phyloP scores from a whole-genome alignment of 2,329 filamentous ascomycete genomes.

The Penicillium verrucosum region DNA sequence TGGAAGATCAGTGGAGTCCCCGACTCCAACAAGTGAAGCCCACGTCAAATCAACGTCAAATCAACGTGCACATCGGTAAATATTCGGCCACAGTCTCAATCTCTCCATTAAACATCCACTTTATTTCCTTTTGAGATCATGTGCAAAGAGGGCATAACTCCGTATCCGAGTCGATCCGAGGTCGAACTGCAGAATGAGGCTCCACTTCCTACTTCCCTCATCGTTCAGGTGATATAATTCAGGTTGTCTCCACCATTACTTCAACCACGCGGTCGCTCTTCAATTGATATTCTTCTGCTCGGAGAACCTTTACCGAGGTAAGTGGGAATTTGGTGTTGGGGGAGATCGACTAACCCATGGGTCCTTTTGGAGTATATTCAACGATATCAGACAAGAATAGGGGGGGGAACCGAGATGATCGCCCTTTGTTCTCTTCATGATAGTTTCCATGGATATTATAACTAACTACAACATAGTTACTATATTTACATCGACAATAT shows the following conservation, averaged over 20 bases:
- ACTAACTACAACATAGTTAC: too few relatives aligned
- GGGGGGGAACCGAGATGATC: neutral
- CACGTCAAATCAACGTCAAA: neutral
- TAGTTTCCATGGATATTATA: neutral
- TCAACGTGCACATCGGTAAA: neutral
- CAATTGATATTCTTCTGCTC: neutral
- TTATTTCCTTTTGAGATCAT: neutral
- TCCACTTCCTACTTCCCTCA: neutral
- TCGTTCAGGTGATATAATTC: neutral
- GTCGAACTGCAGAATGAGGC: neutral
- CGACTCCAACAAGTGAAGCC: neutral
- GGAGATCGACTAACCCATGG: constrained; percentile 1
- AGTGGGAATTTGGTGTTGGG: neutral
- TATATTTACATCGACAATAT: neutral
- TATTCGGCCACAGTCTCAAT: neutral
- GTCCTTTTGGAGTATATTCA: neutral
- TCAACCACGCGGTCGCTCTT: neutral
- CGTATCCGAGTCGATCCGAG: constrained; percentile 8
- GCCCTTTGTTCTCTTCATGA: neutral
- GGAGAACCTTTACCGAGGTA: neutral
- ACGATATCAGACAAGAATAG: neutral
- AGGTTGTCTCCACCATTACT: neutral
- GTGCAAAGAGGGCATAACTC: neutral
- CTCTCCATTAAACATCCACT: neutral
- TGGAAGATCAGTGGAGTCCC: constrained; percentile 1